Percentiles rank a stretch among this genome's conserved stretches.
Conservation (phyloP, 768 basidiomycete species). For the Butyriboletus loyo region DNA sequence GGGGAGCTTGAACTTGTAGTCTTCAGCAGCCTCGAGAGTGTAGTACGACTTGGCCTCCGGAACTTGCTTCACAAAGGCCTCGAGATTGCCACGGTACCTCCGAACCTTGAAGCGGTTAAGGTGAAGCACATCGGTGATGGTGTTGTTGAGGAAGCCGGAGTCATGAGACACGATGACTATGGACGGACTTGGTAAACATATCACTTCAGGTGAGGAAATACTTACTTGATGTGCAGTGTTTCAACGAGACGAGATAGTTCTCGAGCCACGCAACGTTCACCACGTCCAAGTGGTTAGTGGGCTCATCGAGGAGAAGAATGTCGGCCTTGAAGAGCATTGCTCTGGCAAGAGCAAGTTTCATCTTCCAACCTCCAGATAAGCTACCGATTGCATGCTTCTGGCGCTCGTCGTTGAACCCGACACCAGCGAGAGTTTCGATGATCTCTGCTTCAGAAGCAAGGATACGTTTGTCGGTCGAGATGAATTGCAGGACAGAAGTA, state of each 20-base stretch:
- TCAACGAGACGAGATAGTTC: slow-evolving; percentile 84
- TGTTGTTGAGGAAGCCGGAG: slow-evolving; percentile 96
- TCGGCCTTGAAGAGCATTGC: slow-evolving; percentile 99
- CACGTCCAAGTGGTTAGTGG: slow-evolving; percentile 96
- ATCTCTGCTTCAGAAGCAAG: slow-evolving; percentile 66
- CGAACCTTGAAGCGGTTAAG: slow-evolving; percentile 98
- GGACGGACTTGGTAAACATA: slow-evolving; percentile 3
- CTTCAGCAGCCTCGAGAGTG: slow-evolving; percentile 91
- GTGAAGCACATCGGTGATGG: slow-evolving; percentile 96
- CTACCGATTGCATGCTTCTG: slow-evolving; percentile 84
- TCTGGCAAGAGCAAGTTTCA: slow-evolving; percentile 96
- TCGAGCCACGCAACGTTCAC: slow-evolving; percentile 98
- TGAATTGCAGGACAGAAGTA: slow-evolving; percentile 87
- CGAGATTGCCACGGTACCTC: slow-evolving; percentile 93
- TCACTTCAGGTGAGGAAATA: slow-evolving; percentile 10
- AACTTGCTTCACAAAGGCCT: slow-evolving; percentile 89
- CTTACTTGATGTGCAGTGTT: slow-evolving; percentile 87
- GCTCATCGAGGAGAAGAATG: slow-evolving; percentile 94
- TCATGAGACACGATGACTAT: slow-evolving; percentile 96
- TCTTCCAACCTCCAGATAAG: slow-evolving; percentile 99
- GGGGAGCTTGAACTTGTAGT: slow-evolving; percentile 98
- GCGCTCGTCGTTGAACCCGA: slow-evolving; percentile 88
- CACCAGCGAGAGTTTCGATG: slow-evolving; percentile 78
- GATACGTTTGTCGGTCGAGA: slow-evolving; percentile 81
- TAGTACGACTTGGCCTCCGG: slow-evolving; percentile 99